Conservation (phyloP, 2,329 filamentous ascomycete species). For the Exophiala alcalophila region DNA sequence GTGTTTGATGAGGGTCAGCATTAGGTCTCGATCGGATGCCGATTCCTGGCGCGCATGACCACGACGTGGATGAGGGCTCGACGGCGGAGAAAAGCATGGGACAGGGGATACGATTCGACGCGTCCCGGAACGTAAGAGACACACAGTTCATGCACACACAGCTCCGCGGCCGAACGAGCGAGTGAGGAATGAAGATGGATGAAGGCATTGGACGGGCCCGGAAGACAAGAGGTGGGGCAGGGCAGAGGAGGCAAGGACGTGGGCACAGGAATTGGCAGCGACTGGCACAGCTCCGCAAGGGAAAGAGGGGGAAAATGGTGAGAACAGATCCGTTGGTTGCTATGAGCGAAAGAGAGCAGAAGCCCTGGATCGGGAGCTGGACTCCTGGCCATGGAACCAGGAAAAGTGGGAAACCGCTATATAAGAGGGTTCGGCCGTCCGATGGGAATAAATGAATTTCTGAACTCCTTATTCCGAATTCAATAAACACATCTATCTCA, state of each 20-base stretch:
- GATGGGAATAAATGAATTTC: too few species aligned
- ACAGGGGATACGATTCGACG: too few species aligned
- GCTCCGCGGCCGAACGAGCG: not conserved
- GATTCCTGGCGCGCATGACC: conserved; percentile 5
- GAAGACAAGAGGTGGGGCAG: conserved; percentile 17
- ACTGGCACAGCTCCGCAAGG: conserved; percentile 19
- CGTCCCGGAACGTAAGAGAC: too few species aligned
- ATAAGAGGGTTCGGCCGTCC: too few species aligned
- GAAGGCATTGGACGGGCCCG: conserved; percentile 4
- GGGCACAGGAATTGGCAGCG: conserved; percentile 5
- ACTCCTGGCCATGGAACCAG: too few species aligned
- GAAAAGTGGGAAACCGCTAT: too few species aligned
- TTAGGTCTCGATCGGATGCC: conserved; percentile 3
- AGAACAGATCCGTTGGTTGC: conserved; percentile 4
- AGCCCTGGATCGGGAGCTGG: conserved; percentile 1
- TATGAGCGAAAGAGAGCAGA: conserved; percentile 10
- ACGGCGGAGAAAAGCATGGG: too few species aligned
- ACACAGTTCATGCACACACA: too few species aligned
- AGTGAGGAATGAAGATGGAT: too few species aligned
- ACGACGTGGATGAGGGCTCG: too few species aligned
- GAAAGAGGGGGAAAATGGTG: conserved; percentile 11
- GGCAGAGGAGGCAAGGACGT: conserved; percentile 4
- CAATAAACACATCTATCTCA: too few species aligned
- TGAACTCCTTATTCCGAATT: too few species aligned
- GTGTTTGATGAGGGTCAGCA: conserved; percentile 1